phyloP scores from a whole-genome alignment of 1,284 basidiomycete genomes.

The Ustilago crameri region DNA sequence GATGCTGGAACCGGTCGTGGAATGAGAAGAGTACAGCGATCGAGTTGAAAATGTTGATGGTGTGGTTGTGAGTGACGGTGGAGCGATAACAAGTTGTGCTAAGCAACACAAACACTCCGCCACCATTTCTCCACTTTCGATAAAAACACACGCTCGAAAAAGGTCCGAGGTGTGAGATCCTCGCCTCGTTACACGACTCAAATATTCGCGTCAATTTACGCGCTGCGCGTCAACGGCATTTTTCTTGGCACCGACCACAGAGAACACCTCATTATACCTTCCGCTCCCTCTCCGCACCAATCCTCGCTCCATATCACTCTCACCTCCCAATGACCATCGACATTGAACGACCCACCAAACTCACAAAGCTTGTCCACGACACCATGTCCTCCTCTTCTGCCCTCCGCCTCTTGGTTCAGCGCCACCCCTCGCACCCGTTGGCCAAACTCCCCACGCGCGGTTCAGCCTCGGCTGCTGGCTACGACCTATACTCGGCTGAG shows the following conservation, averaged over 20 bases:
- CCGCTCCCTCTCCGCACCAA: too few relatives aligned
- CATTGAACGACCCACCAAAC: slow-evolving; percentile 14
- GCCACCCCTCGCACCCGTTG: slow-evolving; percentile 76
- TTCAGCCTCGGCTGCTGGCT: slow-evolving; percentile 85
- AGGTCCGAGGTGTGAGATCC: slow-evolving; percentile 12
- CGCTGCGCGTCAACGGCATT: slow-evolving; percentile 16
- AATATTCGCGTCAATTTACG: slow-evolving; percentile 31
- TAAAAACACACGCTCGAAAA: not conserved
- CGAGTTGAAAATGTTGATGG: too few relatives aligned
- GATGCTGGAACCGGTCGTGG: not conserved
- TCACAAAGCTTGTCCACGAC: slow-evolving; percentile 23
- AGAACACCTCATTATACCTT: too few relatives aligned
- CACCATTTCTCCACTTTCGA: not conserved
- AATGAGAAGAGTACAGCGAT: not conserved
- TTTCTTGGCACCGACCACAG: not conserved
- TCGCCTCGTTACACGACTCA: not conserved
- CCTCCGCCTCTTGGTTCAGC: slow-evolving; percentile 80
- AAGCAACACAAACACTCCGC: not conserved
- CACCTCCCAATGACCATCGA: slow-evolving; percentile 9
- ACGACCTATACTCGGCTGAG: slow-evolving; percentile 87
- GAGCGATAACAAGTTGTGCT: not conserved
- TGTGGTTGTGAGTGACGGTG: not conserved
- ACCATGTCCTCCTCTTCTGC: slow-evolving; percentile 18
- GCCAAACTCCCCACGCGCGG: slow-evolving; percentile 89
- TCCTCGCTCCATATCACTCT: not conserved